A percentile compares a stretch with the other conserved stretches of the same genome.
phyloP scores from a whole-genome alignment of 805 yeast genomes.

The Trichomonascus vanleenenianus region DNA sequence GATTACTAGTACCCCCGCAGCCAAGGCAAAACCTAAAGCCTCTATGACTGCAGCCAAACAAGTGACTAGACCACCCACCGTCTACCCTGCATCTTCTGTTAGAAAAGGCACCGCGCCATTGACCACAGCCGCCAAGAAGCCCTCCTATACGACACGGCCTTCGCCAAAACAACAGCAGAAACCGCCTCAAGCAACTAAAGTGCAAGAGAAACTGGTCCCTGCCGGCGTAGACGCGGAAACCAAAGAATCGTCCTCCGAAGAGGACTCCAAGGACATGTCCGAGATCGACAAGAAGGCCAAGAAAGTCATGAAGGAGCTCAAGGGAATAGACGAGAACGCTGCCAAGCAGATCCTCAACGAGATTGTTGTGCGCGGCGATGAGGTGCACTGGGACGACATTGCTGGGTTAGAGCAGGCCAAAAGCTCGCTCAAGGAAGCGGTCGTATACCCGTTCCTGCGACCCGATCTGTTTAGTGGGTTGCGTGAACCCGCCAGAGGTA shows the following conservation, averaged over 20 bases:
- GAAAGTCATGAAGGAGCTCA: slow-evolving; percentile 28
- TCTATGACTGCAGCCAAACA: background rate
- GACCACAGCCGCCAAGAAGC: background rate
- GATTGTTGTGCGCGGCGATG: slow-evolving; percentile 82
- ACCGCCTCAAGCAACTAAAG: background rate
- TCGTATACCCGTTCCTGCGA: slow-evolving; percentile 88
- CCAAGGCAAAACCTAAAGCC: slow-evolving; percentile 1
- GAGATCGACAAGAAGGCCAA: slow-evolving; percentile 29
- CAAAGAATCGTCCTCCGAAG: slow-evolving; percentile 1
- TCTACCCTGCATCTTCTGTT: too few relatives aligned
- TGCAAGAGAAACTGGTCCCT: background rate
- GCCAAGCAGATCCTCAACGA: slow-evolving; percentile 83
- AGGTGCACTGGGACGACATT: slow-evolving; percentile 90
- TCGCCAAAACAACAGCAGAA: background rate
- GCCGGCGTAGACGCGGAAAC: slow-evolving; percentile 11
- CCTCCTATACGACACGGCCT: background rate
- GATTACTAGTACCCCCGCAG: background rate
- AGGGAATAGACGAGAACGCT: slow-evolving; percentile 70
- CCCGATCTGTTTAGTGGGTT: slow-evolving; percentile 89
- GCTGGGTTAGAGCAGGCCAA: slow-evolving; percentile 91
- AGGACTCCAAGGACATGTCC: slow-evolving; percentile 6
- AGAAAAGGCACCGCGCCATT: background rate
- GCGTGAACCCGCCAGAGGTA: slow-evolving; percentile 93
- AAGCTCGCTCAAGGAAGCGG: slow-evolving; percentile 83
- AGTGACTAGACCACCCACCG: background rate